phyloP scores from a whole-genome alignment of 352 stramenopile genomes.

The Phytophthora hibernalis region DNA sequence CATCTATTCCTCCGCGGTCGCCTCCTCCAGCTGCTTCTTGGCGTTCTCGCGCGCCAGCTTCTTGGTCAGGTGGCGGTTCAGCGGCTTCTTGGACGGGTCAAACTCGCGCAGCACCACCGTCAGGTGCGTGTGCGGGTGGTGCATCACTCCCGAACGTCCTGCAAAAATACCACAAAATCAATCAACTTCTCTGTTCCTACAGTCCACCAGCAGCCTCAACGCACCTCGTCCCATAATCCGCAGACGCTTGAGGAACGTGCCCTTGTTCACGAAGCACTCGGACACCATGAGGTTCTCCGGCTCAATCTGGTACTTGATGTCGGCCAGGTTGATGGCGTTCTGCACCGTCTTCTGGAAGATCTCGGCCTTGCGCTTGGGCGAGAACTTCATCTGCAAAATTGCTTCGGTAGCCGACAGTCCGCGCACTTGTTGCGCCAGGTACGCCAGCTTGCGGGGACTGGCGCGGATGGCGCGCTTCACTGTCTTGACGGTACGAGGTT shows the following conservation, averaged over 20 bases:
- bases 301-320: constrained; percentile 91
- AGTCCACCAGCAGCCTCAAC: constrained; percentile 2
- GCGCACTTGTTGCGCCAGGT: constrained; percentile 85
- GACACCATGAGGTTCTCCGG: constrained; percentile 83
- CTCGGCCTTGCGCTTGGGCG: constrained; percentile 84
- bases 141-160: constrained; percentile 86
- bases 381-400: constrained; percentile 90
- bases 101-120: constrained; percentile 83
- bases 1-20: constrained; percentile 48
- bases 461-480: constrained; percentile 85
- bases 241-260: constrained; percentile 83
- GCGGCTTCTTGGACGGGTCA: constrained; percentile 76
- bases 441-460: constrained; percentile 84
- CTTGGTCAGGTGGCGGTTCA: constrained; percentile 82
- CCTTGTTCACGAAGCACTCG: constrained; percentile 90
- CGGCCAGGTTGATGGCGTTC: constrained; percentile 88
- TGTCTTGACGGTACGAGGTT: constrained; percentile 73
- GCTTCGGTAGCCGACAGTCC: constrained; percentile 77
- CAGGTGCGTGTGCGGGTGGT: constrained; percentile 83
- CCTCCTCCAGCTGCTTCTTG: constrained; percentile 37
- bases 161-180: constrained; percentile 22
- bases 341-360: constrained; percentile 88
- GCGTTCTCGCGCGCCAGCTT: constrained; percentile 66
- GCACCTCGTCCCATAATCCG: constrained; percentile 86
- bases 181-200: background rate